A percentile compares a stretch with the other conserved stretches of the same genome.
phyloP scores from a whole-genome alignment of 2,329 filamentous ascomycete species.

The Thielaviopsis euricoi region DNA sequence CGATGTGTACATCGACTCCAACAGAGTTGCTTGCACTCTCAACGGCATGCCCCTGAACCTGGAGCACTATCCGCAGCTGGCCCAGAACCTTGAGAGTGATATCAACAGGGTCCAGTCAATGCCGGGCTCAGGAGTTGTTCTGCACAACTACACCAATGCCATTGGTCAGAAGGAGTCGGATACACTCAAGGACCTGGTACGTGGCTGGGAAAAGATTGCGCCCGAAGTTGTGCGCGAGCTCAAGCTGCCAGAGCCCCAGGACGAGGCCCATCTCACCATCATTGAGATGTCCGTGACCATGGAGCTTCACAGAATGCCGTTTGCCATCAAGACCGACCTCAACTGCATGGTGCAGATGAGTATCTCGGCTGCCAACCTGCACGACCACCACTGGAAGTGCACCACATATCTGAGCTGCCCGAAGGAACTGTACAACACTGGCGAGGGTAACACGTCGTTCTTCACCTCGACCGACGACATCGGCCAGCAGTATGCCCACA shows the following conservation, averaged over 20 bases:
- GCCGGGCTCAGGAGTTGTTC: constrained; percentile 31
- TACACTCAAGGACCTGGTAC: constrained; percentile 34
- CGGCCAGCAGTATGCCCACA: constrained; percentile 31
- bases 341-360: constrained; percentile 42
- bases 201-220: constrained; percentile 42
- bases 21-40: constrained; percentile 26
- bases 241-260: constrained; percentile 26
- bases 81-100: constrained; percentile 36
- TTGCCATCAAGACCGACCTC: constrained; percentile 42
- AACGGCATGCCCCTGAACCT: constrained; percentile 27
- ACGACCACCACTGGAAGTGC: constrained; percentile 44
- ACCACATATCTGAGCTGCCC: constrained; percentile 42
- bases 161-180: constrained; percentile 39
- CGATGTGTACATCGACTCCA: constrained; percentile 33
- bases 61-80: constrained; percentile 38
- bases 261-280: constrained; percentile 38
- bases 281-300: constrained; percentile 47
- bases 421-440: constrained; percentile 30
- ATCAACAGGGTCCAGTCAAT: constrained; percentile 29
- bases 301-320: constrained; percentile 39
- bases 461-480: constrained; percentile 33
- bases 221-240: constrained; percentile 38
- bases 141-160: constrained; percentile 42
- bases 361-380: constrained; percentile 35
- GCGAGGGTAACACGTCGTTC: constrained; percentile 24